Evolutionary conservation across 73 alveolate species (phyloP), one percentile per base, ranked within the genome.

Genomic region (Symbiodinium natans): DNA sequence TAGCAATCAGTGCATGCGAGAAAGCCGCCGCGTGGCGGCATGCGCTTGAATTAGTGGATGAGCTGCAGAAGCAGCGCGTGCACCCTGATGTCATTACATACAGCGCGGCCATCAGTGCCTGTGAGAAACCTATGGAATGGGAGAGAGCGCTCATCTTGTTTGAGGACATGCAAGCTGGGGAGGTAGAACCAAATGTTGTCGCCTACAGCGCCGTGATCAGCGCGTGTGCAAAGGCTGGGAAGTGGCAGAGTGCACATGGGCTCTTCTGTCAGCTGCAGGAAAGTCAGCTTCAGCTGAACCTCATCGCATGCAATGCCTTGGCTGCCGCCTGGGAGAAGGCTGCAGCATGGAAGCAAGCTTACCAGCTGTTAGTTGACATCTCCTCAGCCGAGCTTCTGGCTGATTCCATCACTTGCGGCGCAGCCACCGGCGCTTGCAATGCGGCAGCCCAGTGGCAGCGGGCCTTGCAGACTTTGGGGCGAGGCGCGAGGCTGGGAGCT

Each of bases 11-110:
- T 63, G 36, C 80, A 1, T 63, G 80, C 40, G 80, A 63, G 13
- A 63, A 63, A 63, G 80, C 80, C 33, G 80, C 80, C 19, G 80
- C 1, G 36, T 63, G 80, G 80, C 80, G 80, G 80, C 80, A 63
- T 25, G 80, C 80, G 29, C 9, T 63, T 25, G 80, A 63, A 36
- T 7, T 63, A n/a, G 33, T 63, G 2, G 19, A 25, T 36, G 36
- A 13, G 11, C 33, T 63, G 80, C 31, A 63, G 17, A n/a, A 6
- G 2, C 5, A 29, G 9, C 80, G 0, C 0, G 29, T 23, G 40
- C 19, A 63, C 17, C 80, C 80, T 3, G 80, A 63, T 9, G 80
- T 63, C 80, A 63, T 63, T 36, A 63, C 80, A 25, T 63, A 63
- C 80, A 63, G 80, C 80, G 80, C 80, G 39, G 80, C 80, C 40